Base-by-base conservation (phyloP, 148 eudicot species). In the Vaccinium myrtillus region DNA sequence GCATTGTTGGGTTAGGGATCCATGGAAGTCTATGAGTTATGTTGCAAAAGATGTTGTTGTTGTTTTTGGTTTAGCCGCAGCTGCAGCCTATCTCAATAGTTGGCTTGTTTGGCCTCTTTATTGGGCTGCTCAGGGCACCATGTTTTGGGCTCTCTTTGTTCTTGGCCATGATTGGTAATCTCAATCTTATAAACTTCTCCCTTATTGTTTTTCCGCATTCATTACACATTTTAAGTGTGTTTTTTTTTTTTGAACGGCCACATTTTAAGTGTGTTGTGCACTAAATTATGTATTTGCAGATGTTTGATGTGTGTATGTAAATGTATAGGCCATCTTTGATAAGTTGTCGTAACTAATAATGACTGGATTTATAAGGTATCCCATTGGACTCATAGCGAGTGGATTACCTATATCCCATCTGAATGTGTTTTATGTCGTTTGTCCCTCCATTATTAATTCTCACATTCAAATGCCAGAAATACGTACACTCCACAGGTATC, bases 1-100 rank as follows among this genome's bases (percentile, higher is more conserved):
- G 59, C 92, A 90, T 85, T 90, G 91, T 76, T 88, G 90, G 90
- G 92, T 87, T 6, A 88, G 86, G 81, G 77, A 88, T 65, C 88
- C 92, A 10, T 87, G 89, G 89, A 84, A 82, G 59, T 90, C 92
- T n/a, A 87, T 80, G 86, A 59, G 63, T 48, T 90, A 87, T 81
- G 91, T 90, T 46, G 85, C 61, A 16, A 82, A 87, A 39, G 92
- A 90, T 71, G 83, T 86, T 32, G 70, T 39, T 50, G 84, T 83
- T 58, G 90, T 87, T 56, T 25, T 82, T 63, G 88, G 88, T 25
- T 84, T 87, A 58, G 87, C 84, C 1, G 87, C 81, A 11, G 55
- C n/a, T 25, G 82, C 86, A 12, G 79, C 82, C 39, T 58, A 69
- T 77, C 23, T 84, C 50, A 87, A 87, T 71, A 84, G 77, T 7